These are phyloP conservation scores for Phytophthora brassicae DNA, from an alignment of 352 stramenopile species.

Conservation along the genomic window DNA sequence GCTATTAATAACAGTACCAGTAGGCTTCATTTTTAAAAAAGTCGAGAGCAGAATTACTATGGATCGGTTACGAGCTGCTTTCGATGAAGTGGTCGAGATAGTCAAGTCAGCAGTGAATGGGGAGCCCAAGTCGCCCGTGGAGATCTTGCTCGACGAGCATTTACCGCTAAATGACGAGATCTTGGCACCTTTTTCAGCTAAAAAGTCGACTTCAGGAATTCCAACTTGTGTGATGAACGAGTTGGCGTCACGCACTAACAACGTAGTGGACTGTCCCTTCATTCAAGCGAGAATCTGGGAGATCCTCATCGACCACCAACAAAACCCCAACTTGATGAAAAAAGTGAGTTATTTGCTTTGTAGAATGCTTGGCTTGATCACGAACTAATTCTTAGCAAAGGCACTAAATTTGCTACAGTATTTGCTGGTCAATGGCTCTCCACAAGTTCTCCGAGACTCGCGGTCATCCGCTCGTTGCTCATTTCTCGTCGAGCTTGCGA, in stretches of 20 bases:
- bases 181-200: conserved; percentile 42
- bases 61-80: conserved; percentile 54
- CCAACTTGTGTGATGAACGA: conserved; percentile 62
- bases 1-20: too few relatives aligned
- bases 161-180: conserved; percentile 55
- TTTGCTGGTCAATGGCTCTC: conserved; percentile 69
- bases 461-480: conserved; percentile 41
- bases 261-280: conserved; percentile 74
- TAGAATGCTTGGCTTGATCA: background rate
- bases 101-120: conserved; percentile 57
- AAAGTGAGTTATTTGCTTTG: conserved; percentile 28
- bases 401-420: conserved; percentile 61
- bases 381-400: conserved; percentile 13
- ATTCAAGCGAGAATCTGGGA: conserved; percentile 77
- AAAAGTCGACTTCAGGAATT: conserved; percentile 37
- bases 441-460: conserved; percentile 66
- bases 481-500: conserved; percentile 48
- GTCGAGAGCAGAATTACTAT: conserved; percentile 28
- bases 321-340: conserved; percentile 58
- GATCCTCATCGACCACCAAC: conserved; percentile 57
- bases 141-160: conserved; percentile 65
- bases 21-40: conserved; percentile 6
- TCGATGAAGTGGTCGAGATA: conserved; percentile 67
- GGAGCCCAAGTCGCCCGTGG: conserved; percentile 60
- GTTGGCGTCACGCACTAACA: conserved; percentile 63